Percentiles rank a stretch among this genome's conserved stretches.
These are phyloP conservation scores for Fusarium brevicatenulatum DNA, from an alignment of 2,329 filamentous ascomycete genomes.

Conservation along the genomic window DNA sequence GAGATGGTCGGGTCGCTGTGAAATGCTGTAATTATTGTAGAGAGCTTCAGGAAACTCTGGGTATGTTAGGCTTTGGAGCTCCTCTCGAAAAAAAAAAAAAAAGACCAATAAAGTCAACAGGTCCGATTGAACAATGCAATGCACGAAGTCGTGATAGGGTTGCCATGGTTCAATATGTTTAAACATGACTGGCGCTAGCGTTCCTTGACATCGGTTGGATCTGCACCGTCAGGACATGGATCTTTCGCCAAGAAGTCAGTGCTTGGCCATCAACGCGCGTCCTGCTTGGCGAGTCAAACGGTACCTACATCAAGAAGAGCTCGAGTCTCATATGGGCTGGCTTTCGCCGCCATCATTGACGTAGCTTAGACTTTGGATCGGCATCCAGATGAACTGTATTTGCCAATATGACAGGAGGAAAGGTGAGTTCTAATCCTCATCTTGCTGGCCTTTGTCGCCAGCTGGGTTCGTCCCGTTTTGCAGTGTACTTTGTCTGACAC, in stretches of 20 bases:
- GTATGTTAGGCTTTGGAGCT: neutral
- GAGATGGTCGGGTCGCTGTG: neutral
- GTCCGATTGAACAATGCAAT: slow-evolving; percentile 18
- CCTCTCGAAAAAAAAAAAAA: neutral
- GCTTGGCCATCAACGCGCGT: slow-evolving; percentile 46
- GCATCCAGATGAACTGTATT: slow-evolving; percentile 35
- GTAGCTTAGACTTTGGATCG: slow-evolving; percentile 39
- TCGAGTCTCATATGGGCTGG: slow-evolving; percentile 40
- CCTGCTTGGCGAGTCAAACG: slow-evolving; percentile 44
- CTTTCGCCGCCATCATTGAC: slow-evolving; percentile 33
- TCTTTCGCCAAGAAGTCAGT: slow-evolving; percentile 44
- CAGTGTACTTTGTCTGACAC: slow-evolving; percentile 33
- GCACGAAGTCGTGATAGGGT: slow-evolving; percentile 42
- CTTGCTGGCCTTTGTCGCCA: slow-evolving; percentile 13
- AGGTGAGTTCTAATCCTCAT: slow-evolving; percentile 40
- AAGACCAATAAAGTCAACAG: slow-evolving; percentile 13
- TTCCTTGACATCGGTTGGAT: slow-evolving; percentile 43
- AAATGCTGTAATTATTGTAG: neutral
- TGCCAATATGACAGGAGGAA: slow-evolving; percentile 44
- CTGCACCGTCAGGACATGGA: slow-evolving; percentile 45
- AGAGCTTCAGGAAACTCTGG: neutral
- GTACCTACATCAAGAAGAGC: slow-evolving; percentile 44
- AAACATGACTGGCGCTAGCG: slow-evolving; percentile 43
- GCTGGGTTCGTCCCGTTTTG: slow-evolving; percentile 4
- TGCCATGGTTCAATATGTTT: slow-evolving; percentile 42